Base-by-base conservation (phyloP, 352 stramenopile genomes). In the Pythium rishiriense region DNA sequence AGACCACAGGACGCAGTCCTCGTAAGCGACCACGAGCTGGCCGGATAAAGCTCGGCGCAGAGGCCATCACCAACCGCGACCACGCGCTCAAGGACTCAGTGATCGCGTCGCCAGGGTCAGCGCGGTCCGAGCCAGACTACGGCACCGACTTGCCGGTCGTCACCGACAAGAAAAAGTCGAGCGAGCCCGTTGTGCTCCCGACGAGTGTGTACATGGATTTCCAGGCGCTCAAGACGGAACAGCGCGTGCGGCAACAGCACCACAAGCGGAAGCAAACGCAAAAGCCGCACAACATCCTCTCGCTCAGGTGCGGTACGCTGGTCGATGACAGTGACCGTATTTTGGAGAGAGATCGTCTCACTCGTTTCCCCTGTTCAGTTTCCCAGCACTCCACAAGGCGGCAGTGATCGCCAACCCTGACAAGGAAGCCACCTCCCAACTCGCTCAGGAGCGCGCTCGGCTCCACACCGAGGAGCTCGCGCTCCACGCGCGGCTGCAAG, bases 401-500 rank as follows among this genome's bases (percentile, higher is more conserved):
- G 21, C 35, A 33, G 24, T 48, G n/a, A n/a, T n/a, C 26, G 4
- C 55, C 22, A 43, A 0, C 0, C 25, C 15, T 42, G 62, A 15
- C n/a, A n/a, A n/a, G n/a, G n/a, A 69, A 15, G 60, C 60, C 35
- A 65, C 9, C 14, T 28, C 9, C 47, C 25, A 60, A 37, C 21
- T 68, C 58, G 17, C 72, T 59, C 3, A 53, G 46, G 35, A 58
- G 42, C 12, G 53, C 15, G 42, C 31, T n/a, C 55, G 29, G 8
- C 22, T 61, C 28, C 24, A 42, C 5, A 17, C 33, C 12, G 22
- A 69, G 26, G 35, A 69, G 17, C 41, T n/a, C 37, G 15, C n/a
- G 0, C 46, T 83, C 10, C 61, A 90, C 62, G 43, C 75, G 17
- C 70, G 43, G 15, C 66, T 90, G 1, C 64, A 58, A 33, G 55